Evolutionary conservation across 352 stramenopile species (phyloP).

Genomic region (Phytophthora lateralis): DNA sequence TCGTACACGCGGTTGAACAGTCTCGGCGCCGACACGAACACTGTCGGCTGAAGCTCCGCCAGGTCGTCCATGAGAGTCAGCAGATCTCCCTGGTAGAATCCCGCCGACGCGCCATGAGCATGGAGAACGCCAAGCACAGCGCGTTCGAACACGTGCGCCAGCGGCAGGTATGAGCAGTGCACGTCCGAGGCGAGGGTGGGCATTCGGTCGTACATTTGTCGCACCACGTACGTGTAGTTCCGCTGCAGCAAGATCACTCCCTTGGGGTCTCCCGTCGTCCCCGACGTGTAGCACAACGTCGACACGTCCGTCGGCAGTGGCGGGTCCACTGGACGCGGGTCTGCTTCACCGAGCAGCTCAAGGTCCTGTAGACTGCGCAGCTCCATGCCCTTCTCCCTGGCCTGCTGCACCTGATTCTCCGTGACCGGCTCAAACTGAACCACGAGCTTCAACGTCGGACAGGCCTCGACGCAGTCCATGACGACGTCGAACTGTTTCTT

Average conservation of each 20-base stretch:
- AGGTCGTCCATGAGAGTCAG: constrained; percentile 93
- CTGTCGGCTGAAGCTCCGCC: constrained; percentile 86
- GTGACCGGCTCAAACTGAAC: constrained; percentile 48
- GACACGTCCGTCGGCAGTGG: constrained; percentile 74
- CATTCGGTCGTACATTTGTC: constrained; percentile 23
- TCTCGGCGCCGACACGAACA: constrained; percentile 92
- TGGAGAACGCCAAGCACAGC: constrained; percentile 66
- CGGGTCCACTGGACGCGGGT: constrained; percentile 39
- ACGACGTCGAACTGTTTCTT: constrained; percentile 41
- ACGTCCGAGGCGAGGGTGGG: constrained; percentile 61
- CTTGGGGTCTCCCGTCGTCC: constrained; percentile 95
- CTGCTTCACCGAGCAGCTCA: constrained; percentile 29
- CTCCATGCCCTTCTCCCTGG: constrained; percentile 25
- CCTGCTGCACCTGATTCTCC: constrained; percentile 21
- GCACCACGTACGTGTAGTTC: constrained; percentile 42
- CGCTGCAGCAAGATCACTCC: constrained; percentile 92
- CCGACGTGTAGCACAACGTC: constrained; percentile 94
- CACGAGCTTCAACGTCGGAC: constrained; percentile 41
- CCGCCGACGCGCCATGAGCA: constrained; percentile 80
- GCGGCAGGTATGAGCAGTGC: constrained; percentile 94
- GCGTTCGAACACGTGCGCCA: constrained; percentile 96
- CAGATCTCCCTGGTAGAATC: constrained; percentile 83
- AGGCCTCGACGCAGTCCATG: constrained; percentile 33
- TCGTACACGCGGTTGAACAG: constrained; percentile 97
- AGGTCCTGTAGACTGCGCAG: constrained; percentile 41